Evolutionary conservation across 1,139 yeast species (phyloP), one percentile per base, ranked within the genome.

Genomic region (Suhomyces ambrosiae): DNA sequence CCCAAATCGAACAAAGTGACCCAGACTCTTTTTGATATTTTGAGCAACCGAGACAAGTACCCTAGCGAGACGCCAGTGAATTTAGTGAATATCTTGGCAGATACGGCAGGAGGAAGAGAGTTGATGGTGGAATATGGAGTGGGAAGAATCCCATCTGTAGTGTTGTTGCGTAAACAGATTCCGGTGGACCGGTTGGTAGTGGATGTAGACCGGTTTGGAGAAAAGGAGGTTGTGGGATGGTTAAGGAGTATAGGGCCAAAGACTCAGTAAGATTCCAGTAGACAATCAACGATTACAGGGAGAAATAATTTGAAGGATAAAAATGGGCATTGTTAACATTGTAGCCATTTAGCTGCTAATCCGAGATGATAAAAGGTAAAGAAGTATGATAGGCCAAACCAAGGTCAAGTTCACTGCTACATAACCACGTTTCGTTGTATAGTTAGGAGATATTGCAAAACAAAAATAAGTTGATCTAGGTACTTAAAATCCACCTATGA

Each of bases 61-160:
- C 76, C 77, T 4, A 40, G 32, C 19, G 60, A 55, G 42, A 41
- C 44, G 7, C 45, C 48, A 4, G 72, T 85, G 29, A 79, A 79
- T 46, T 65, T 81, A 60, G 92, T 82, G 11, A 89, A 84, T 54
- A 73, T 86, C 15, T 83, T 85, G 50, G 71, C 80, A 29, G 92
- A 85, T 49, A 77, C 79, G 40, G 73, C 74, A 8, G 88, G 77
- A 3, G 80, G 82, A 10, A 69, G 74, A 37, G 86, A 78, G 11
- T 60, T 86, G 35, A 61, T 80, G 61, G 58, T 71, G 26, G 72
- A 81, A 28, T 86, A 83, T 53, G 79, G 71, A 38, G 80, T 85
- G 12, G 70, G 65, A 21, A 62, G 68, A 32, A 68, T 86, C 5
- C 95, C 95, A 2, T 73, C 82, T 0, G 63, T 87, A 7, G 80